Evolutionary conservation across 2,329 filamentous ascomycete species (phyloP), one percentile per base, ranked within the genome.

Genomic region (Penicillium sp.): DNA sequence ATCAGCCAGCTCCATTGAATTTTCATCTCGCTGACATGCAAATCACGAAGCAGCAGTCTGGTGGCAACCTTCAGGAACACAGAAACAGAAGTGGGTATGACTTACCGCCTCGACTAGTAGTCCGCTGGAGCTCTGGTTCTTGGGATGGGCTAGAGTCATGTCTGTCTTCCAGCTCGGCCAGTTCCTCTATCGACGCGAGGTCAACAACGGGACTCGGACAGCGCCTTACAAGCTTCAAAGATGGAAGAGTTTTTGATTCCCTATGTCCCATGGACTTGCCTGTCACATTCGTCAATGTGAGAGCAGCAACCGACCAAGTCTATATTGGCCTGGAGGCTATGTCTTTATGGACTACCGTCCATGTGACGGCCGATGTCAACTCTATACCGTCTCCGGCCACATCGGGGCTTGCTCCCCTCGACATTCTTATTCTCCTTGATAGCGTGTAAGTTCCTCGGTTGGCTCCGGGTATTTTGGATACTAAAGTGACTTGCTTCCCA

Each of bases 381-480:
- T 57, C 56, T 10, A 54, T 51, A 16, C 35, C 36, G 3, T 33
- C 49, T 7, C 43, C 44, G 21, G 39, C 33, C 14, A 33, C 37
- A 30, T 54, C 50, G 4, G 47, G 16, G 7, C 41, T 46, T 37
- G 43, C 57, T n/a, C 57, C 59, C 6, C 53, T 68, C 20, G 62
- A 67, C 34, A 48, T 63, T n/a, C 51, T 62, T 26, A 56, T 68
- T 25, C 37, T 68, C 7, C 48, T 68, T 21, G 62, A 68, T 38
- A 59, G 53, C 25, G 43, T 58, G 65, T 68, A 43, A 46, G 63
- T 59, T 16, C 35, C 23, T n/a, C n/a, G n/a, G 2, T 2, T 5
- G 14, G 3, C 10, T 30, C 18, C 23, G 9, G 26, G 16, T 18
- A n/a, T 23, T 5, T 33, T 2, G 3, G n/a, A 14, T 33, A 9